These are phyloP conservation scores for Eutypella sp. DNA, from an alignment of 2,329 filamentous ascomycete genomes.

Conservation along the genomic window DNA sequence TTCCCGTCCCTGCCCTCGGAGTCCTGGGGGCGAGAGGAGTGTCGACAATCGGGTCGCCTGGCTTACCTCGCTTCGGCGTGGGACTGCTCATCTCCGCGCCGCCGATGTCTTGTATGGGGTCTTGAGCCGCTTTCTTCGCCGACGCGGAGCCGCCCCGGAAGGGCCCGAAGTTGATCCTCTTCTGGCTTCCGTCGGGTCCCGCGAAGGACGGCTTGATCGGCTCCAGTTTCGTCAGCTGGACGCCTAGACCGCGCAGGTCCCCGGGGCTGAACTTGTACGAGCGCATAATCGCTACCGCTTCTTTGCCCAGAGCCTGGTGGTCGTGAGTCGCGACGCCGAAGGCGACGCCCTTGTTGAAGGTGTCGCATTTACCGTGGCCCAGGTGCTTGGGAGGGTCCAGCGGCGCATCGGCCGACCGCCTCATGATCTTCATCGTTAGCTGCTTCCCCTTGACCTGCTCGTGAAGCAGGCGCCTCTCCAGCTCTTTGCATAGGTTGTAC, in stretches of 20 bases:
- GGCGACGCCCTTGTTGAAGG: constrained; percentile 79
- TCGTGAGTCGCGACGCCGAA: constrained; percentile 83
- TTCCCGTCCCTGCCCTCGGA: constrained; percentile 36
- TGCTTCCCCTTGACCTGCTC: constrained; percentile 84
- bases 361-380: constrained; percentile 92
- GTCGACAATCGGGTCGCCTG: constrained; percentile 50
- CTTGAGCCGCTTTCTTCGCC: constrained; percentile 31
- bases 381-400: constrained; percentile 89
- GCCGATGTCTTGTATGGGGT: constrained; percentile 45
- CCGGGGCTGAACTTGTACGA: constrained; percentile 82
- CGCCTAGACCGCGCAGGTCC: constrained; percentile 84
- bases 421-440: constrained; percentile 93
- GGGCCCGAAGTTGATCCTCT: constrained; percentile 66
- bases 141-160: constrained; percentile 34
- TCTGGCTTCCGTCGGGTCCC: constrained; percentile 71
- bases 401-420: constrained; percentile 77
- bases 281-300: constrained; percentile 78
- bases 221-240: constrained; percentile 92
- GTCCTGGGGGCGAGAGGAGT: constrained; percentile 50
- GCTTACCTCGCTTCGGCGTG: constrained; percentile 24
- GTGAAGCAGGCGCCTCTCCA: constrained; percentile 73
- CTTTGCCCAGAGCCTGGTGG: constrained; percentile 65
- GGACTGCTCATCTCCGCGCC: constrained; percentile 31
- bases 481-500: constrained; percentile 74
- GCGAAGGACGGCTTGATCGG: constrained; percentile 58